phyloP scores from a whole-genome alignment of 805 yeast genomes.

The Wickerhamomyces chambardii region DNA sequence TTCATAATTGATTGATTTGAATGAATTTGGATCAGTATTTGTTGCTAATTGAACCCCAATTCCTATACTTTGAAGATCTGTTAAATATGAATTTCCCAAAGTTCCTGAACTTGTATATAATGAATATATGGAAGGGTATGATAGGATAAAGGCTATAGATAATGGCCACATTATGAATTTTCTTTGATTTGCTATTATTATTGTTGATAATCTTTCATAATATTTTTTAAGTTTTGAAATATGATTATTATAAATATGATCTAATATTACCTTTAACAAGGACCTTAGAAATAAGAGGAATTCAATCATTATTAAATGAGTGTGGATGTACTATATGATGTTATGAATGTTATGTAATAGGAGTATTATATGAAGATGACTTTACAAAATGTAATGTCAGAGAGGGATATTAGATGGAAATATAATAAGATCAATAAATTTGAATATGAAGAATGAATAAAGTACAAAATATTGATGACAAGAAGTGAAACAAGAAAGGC shows the following conservation, averaged over 20 bases:
- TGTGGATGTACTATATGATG: no score
- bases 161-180: slow-evolving; percentile 40
- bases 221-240: slow-evolving; percentile 9
- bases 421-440: no score
- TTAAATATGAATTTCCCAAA: slow-evolving; percentile 9
- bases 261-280: slow-evolving; percentile 6
- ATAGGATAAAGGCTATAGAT: slow-evolving; percentile 32
- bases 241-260: slow-evolving; percentile 8
- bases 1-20: slow-evolving; percentile 9
- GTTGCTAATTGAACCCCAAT: slow-evolving; percentile 10
- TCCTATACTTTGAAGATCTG: slow-evolving; percentile 4
- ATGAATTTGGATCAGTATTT: not conserved
- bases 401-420: no score
- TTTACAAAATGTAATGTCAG: no score
- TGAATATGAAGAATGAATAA: no score
- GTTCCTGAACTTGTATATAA: slow-evolving; percentile 19
- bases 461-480: no score
- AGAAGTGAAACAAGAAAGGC: no score
- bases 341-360: no score
- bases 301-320: slow-evolving; percentile 10
- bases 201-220: slow-evolving; percentile 14
- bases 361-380: no score
- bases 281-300: slow-evolving; percentile 12
- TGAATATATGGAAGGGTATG: slow-evolving; percentile 39
- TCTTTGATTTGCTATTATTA: slow-evolving; percentile 28